phyloP scores from a whole-genome alignment of 192 early-diverging fungal species.

The Umbelopsis sp. region DNA sequence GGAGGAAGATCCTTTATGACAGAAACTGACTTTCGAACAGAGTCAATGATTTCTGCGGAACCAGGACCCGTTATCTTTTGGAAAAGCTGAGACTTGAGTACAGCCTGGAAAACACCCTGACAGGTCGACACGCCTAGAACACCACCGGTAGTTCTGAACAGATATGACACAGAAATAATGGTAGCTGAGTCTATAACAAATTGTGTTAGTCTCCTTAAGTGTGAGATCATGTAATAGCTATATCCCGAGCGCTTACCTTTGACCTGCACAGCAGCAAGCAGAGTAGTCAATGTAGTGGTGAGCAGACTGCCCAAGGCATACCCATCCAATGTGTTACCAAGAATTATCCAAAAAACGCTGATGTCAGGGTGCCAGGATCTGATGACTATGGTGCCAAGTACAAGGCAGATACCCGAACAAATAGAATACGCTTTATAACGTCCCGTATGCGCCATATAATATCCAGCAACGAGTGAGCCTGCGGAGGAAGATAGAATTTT shows the following conservation, averaged over 20 bases:
- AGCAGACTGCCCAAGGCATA: constrained; percentile 57
- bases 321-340: constrained; percentile 53
- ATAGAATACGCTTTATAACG: constrained; percentile 39
- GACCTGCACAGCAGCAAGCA: constrained; percentile 53
- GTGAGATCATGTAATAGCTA: constrained; percentile 30
- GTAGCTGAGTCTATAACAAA: constrained; percentile 58
- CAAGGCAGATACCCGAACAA: constrained; percentile 50
- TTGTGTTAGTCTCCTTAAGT: constrained; percentile 39
- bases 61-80: constrained; percentile 35
- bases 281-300: constrained; percentile 51
- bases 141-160: constrained; percentile 56
- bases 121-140: constrained; percentile 60
- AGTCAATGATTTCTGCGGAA: constrained; percentile 37
- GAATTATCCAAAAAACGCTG: constrained; percentile 49
- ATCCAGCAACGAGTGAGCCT: constrained; percentile 33
- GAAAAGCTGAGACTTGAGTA: constrained; percentile 35
- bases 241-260: constrained; percentile 46
- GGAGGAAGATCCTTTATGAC: constrained; percentile 26
- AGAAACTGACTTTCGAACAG: constrained; percentile 37
- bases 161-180: constrained; percentile 52
- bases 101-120: constrained; percentile 46
- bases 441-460: constrained; percentile 42
- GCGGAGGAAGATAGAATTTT: constrained; percentile 29
- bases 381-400: constrained; percentile 56
- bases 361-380: constrained; percentile 57